Base-by-base conservation (phyloP, 2,329 filamentous ascomycete genomes). In the Bipolaris sorokiniana region DNA sequence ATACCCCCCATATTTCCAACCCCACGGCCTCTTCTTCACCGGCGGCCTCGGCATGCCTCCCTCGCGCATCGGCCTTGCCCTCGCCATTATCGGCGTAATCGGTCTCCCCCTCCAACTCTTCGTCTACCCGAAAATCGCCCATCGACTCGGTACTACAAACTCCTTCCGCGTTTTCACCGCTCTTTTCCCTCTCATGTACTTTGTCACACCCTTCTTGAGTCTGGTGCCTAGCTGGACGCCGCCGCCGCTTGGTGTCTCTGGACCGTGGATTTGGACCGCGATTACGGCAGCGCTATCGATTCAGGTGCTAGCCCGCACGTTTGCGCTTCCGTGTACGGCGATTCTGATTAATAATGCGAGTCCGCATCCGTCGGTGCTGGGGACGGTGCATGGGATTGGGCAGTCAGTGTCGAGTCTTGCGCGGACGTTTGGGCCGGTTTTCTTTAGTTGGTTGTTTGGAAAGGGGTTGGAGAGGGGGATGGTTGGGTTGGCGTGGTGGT, bases 371-470 rank as follows among this genome's bases (percentile, higher is more conserved):
- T 79, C 75, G 16, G 79, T 86, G 0, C 69, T 87, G 1, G 84
- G 84, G 0, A 86, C 83, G 0, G 76, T 87, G 0, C 84, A 87
- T 62, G 84, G 84, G 0, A 75, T 86, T 4, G 84, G 82, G 0
- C 86, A 88, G 74, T 87, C 82, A 47, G 82, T 84, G 0, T 84
- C 81, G 49, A 86, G 83, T 61, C 79, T 84, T 0, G 83, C 84
- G 2, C 76, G 86, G 15, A 88, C 87, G 0, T 63, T 89, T 10
- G 87, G 86, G 0, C 87, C 87, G 0, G 76, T 88, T 10, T 48
- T 87, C 13, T 82, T 85, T n/a, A 86, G 86, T 0, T 84, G 81
- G 65, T 65, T 87, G 1, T 89, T 88, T 62, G 87, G 87, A 0
- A 69, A 81, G 9, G 86, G 87, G 0, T 68, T 89, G 20, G 80